Percentiles rank a stretch among this genome's conserved stretches.
Conservation (phyloP, 2,329 filamentous ascomycete species). For the Apiospora marii region DNA sequence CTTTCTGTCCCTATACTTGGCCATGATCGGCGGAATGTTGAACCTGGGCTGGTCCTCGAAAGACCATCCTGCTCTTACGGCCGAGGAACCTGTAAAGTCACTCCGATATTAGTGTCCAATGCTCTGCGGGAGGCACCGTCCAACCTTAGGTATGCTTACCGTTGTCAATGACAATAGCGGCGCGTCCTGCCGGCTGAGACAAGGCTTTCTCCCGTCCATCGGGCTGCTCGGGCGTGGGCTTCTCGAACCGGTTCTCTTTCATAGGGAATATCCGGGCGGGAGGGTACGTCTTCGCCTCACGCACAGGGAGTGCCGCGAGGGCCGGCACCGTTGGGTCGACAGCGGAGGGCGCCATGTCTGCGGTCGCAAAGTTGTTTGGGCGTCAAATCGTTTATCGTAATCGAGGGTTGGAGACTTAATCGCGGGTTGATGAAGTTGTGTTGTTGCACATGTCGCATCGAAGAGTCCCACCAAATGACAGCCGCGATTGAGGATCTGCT, state of each 20-base stretch:
- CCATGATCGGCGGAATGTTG: slow-evolving; percentile 86
- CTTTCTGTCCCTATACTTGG: slow-evolving; percentile 95
- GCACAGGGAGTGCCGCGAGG: slow-evolving; percentile 44
- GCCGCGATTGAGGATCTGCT: neutral
- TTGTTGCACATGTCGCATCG: slow-evolving; percentile 2
- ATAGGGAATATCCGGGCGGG: slow-evolving; percentile 66
- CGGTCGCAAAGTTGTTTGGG: neutral
- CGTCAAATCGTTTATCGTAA: neutral
- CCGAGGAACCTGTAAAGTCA: slow-evolving; percentile 73
- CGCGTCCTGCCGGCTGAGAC: slow-evolving; percentile 59
- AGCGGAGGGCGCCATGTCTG: slow-evolving; percentile 61
- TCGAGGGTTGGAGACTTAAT: slow-evolving; percentile 23
- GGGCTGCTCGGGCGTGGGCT: slow-evolving; percentile 58
- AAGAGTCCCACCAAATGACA: neutral
- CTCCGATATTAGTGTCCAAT: slow-evolving; percentile 26
- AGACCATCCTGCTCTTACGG: slow-evolving; percentile 93
- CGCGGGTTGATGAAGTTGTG: neutral
- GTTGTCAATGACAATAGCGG: slow-evolving; percentile 97
- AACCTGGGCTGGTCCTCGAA: slow-evolving; percentile 86
- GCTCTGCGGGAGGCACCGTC: neutral
- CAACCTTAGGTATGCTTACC: slow-evolving; percentile 60
- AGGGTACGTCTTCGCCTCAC: slow-evolving; percentile 56
- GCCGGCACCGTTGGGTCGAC: slow-evolving; percentile 50
- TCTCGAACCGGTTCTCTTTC: slow-evolving; percentile 68
- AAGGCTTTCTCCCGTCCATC: slow-evolving; percentile 78